Conservation (phyloP, 2,329 filamentous ascomycete species). For the Dactylellina drechsleri region DNA sequence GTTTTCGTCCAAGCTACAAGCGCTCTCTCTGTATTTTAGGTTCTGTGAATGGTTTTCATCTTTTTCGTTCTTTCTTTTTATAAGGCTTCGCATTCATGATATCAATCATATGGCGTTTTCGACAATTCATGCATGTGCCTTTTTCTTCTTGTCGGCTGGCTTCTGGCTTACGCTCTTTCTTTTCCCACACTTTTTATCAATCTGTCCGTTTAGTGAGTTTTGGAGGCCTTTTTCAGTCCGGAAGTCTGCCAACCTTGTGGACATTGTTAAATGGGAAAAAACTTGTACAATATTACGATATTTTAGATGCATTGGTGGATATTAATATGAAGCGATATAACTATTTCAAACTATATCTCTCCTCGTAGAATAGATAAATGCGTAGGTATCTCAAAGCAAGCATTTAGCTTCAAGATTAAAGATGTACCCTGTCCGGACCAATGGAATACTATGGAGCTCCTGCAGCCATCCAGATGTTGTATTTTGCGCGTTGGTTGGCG, state of each 20-base stretch:
- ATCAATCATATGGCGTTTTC: slow-evolving; percentile 63
- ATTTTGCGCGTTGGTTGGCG: no score
- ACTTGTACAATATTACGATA: slow-evolving; percentile 33
- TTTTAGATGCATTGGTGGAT: not conserved
- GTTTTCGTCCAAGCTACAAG: not conserved
- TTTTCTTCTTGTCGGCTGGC: not conserved
- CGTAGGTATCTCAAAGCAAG: no score
- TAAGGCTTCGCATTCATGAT: slow-evolving; percentile 56
- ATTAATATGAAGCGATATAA: no score
- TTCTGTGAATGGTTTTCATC: not conserved
- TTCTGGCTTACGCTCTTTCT: not conserved
- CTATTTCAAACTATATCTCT: no score
- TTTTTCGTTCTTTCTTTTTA: slow-evolving; percentile 12
- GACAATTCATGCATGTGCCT: slow-evolving; percentile 9
- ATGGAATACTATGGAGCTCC: no score
- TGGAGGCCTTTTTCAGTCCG: slow-evolving; percentile 6
- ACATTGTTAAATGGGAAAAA: not conserved
- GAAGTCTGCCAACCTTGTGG: slow-evolving; percentile 5
- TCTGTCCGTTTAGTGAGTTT: slow-evolving; percentile 26
- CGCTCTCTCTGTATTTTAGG: not conserved
- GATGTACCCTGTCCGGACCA: no score
- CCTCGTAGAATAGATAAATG: no score
- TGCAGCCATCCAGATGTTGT: no score
- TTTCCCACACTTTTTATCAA: slow-evolving; percentile 10
- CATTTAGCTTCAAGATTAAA: no score